Evolutionary conservation across 2,329 filamentous ascomycete genomes (phyloP), one percentile per base, ranked within the genome.

Genomic region (Xylaria digitata): DNA sequence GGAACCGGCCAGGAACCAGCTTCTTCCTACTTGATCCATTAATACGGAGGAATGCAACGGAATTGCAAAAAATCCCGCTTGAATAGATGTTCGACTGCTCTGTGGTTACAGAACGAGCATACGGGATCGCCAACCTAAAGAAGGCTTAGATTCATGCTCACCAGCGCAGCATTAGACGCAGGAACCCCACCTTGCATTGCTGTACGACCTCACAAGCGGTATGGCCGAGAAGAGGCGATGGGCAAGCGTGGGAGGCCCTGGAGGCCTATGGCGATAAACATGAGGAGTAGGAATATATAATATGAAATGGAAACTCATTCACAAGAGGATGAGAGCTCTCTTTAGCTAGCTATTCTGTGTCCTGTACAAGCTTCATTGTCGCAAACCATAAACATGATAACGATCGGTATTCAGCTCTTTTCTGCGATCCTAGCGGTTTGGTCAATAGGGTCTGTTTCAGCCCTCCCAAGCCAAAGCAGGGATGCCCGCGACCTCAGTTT

Each of bases 401-500:
- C n/a, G 2, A 55, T 65, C 42, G 7, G 40, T 11, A 56, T 23
- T 17, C 13, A 17, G 6, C 53, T 69, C 32, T 55, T 69, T 26
- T 55, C 30, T 5, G 61, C 64, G 2, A 15, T 64, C 34, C 42
- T 65, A 3, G 64, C 67, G 21, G 53, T 48, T 7, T 66, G 50
- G 9, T 60, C 56, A 4, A 34, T 34, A 21, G 48, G 52, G 6
- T 9, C 34, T 9, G 50, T 50, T 15, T 66, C 61, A 32, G 65
- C 68, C 11, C 42, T 65, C 7, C 55, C 59, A 7, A 53, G 58
- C 43, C 50, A 58, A 19, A 46, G n/a, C n/a, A 30, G 37, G 11
- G 26, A 64, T 30, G 2, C 26, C 6, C 57, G 37, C 17, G 57
- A 49, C 40, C 40, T 66, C n/a, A 64, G 67, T 61, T 62, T 70